Percentiles rank a stretch among this genome's conserved stretches.
Evolutionary conservation across 805 yeast genomes (phyloP).

Genomic region (Suhomyces sp.): DNA sequence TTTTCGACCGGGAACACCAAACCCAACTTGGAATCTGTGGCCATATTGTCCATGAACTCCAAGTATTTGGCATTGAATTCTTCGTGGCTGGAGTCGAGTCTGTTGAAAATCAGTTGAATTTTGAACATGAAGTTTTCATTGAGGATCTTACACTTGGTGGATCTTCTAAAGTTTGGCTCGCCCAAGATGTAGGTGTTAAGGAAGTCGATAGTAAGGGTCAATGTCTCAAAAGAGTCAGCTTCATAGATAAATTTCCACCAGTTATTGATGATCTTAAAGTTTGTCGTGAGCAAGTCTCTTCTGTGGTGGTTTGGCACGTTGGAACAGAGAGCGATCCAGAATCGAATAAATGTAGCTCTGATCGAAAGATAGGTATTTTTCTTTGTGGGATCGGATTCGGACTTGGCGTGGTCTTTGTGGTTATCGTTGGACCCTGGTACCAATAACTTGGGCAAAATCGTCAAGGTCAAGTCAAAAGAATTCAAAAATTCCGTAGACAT

Average conservation of each 20-base stretch:
- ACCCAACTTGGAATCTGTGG: conserved; percentile 51
- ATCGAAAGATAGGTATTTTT: conserved; percentile 39
- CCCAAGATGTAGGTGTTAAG: conserved; percentile 50
- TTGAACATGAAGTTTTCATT: conserved; percentile 72
- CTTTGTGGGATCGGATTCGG: conserved; percentile 14
- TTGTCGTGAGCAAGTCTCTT: conserved; percentile 56
- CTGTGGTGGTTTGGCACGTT: conserved; percentile 54
- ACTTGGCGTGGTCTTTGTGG: conserved; percentile 26
- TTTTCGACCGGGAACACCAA: conserved; percentile 45
- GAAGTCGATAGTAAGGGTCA: conserved; percentile 42
- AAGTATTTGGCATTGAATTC: conserved; percentile 35
- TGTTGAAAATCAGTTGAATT: conserved; percentile 47
- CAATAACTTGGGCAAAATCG: conserved; percentile 59
- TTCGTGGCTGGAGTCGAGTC: conserved; percentile 21
- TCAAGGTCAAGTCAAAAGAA: conserved; percentile 63
- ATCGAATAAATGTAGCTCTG: conserved; percentile 56
- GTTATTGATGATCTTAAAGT: conserved; percentile 53
- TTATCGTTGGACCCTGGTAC: conserved; percentile 41
- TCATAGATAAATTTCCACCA: conserved; percentile 64
- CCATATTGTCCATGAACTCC: conserved; percentile 46
- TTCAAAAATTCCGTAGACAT: conserved; percentile 57
- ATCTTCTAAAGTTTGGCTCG: conserved; percentile 60
- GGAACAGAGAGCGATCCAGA: conserved; percentile 55
- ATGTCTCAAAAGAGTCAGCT: conserved; percentile 46
- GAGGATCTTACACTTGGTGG: conserved; percentile 70